Evolutionary conservation across 129 eudicot species (phyloP), one percentile per base, ranked within the genome.

Genomic region (Oenanthe sinensis): DNA sequence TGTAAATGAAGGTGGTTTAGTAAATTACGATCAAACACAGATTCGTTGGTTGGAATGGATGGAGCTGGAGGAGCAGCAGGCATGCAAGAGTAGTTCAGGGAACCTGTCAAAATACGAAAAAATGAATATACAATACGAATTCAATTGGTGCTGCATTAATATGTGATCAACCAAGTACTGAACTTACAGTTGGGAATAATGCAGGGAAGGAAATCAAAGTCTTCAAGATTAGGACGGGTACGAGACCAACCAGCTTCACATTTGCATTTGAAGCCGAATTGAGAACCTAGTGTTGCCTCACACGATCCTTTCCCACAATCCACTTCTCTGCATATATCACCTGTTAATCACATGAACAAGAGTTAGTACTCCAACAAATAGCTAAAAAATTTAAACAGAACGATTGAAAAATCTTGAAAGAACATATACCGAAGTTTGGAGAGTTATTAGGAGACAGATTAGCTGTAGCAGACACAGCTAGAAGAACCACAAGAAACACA

Each of bases 21-120:
- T 10, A 5, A 17, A 79, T 88, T 93, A 93, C 97, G 96, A 81
- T 93, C 97, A 30, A 89, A 93, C 85, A 79, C 2, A 19, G 98
- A 91, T n/a, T 30, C 10, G 74, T 91, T 89, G 67, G 48, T 2
- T 26, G 98, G 97, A 75, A 80, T 6, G 28, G 98, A 79, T 46
- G 98, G 97, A 76, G 75, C 78, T 22, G 97, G 98, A 73, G 97
- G 90, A 46, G 98, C 69, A 37, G 98, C 96, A 3, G 97, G 91
- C 97, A 93, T 89, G 90, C 98, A 93, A 47, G 97, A 87, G 83
- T 93, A 93, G 83, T 93, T 80, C 0, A 93, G 82, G 37, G 91
- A 26, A 80, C 98, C 98, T 93, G 87, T 33, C 78, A 77, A 15
- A 48, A 55, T 14, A 1, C 1, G 39, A 22, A 15, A 15, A 67